Percentiles rank a stretch among this genome's conserved stretches.
Conservation (phyloP, 768 basidiomycete species). For the Suillus americanus region DNA sequence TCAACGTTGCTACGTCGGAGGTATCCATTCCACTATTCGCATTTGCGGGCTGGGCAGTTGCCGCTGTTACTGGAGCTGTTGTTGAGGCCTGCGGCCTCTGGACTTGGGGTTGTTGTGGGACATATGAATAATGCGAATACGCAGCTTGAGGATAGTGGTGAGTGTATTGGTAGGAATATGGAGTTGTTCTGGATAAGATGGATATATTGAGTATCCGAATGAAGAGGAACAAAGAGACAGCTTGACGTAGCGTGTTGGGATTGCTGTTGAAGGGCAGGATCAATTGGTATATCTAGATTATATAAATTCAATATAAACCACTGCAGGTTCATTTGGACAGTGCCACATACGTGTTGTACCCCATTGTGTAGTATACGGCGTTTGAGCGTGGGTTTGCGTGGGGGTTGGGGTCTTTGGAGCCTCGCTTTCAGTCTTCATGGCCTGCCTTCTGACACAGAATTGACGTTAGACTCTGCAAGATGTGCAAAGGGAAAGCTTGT, state of each 20-base stretch:
- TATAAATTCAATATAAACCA: slow-evolving; percentile 3
- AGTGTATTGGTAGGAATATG: slow-evolving; percentile 48
- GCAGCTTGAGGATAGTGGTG: slow-evolving; percentile 37
- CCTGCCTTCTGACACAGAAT: background rate
- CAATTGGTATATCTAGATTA: slow-evolving; percentile 57
- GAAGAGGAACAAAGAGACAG: slow-evolving; percentile 1
- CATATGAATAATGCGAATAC: slow-evolving; percentile 45
- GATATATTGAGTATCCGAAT: slow-evolving; percentile 9
- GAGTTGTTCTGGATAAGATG: slow-evolving; percentile 37
- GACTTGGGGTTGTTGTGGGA: slow-evolving; percentile 28
- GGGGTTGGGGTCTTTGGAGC: slow-evolving; percentile 33
- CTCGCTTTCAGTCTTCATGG: slow-evolving; percentile 47
- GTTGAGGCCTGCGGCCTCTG: slow-evolving; percentile 26
- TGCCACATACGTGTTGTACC: slow-evolving; percentile 34
- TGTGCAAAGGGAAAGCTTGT: background rate
- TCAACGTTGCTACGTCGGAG: slow-evolving; percentile 73
- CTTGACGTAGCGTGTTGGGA: slow-evolving; percentile 45
- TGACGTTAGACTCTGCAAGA: background rate
- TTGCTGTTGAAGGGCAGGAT: slow-evolving; percentile 68
- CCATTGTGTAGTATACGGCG: slow-evolving; percentile 40
- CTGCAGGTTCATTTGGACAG: slow-evolving; percentile 4
- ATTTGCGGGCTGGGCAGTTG: slow-evolving; percentile 23
- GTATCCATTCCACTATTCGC: slow-evolving; percentile 49
- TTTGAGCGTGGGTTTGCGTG: slow-evolving; percentile 27
- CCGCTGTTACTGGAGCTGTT: slow-evolving; percentile 16